Base-by-base conservation (phyloP, 1,284 basidiomycete genomes). In the Stygiomarasmius scandens region DNA sequence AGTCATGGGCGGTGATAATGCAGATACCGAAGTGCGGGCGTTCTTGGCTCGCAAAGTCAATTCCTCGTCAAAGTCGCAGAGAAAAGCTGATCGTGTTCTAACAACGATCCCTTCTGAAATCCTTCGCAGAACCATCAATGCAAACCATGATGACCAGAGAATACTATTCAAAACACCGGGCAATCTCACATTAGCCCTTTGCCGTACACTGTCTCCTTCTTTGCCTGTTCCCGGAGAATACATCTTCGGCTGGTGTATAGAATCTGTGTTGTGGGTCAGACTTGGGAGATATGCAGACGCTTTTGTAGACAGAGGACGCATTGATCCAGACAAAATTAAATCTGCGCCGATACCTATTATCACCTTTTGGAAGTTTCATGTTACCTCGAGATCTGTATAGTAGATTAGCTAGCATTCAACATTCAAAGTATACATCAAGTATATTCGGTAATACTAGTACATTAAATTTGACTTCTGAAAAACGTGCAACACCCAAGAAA, bases 1-100 rank as follows among this genome's bases (percentile, higher is more conserved):
- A 23, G 46, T 47, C 3, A 47, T 47, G 46, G 29, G 6, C 29
- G 22, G 46, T 25, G 46, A 25, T 25, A 2, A 23, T 11, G 3
- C 46, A 5, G 46, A 47, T 47, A 6, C 22, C 23, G 46, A 22
- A 19, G 22, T 47, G 14, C 46, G 46, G 6, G 22, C 22, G 46
- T 47, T 47, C 22, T 23, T 47, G 46, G 46, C n/a, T 47, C 46
- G 46, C 22, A 47, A 47, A 25, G 22, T 47, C 22, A 25, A 47
- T 47, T 14, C n/a, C 5, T 47, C 46, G 46, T 20, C 22, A 25
- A 47, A 47, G 14, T n/a, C 12, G n/a, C n/a, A 20, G 22, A 47
- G 22, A 20, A 47, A 23, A 20, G 46, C 46, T 14, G 46, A 47
- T 23, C 46, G 46, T 23, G 22, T 47, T 23, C 22, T 22, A 6